Evolutionary conservation across 2,329 filamentous ascomycete genomes (phyloP), one percentile per base, ranked within the genome.

Genomic region (Hypoxylon sp.): DNA sequence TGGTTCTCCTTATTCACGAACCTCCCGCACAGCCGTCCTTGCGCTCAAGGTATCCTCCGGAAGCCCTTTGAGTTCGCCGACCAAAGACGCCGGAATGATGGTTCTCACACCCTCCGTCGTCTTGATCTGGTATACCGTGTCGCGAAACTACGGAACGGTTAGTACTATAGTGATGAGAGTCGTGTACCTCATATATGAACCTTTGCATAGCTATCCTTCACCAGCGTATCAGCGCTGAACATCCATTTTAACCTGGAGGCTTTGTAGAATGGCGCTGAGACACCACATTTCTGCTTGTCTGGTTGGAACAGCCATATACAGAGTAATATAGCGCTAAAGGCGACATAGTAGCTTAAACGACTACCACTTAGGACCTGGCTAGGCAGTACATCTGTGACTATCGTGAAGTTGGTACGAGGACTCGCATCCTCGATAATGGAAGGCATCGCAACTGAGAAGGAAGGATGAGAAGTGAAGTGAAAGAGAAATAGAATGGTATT

Each of bases 51-150:
- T 79, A 48, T 85, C 81, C 59, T 86, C 85, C 0, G 84, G 84
- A 5, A 86, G 71, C 6, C 80, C 80, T 71, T 85, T 86, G 25
- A 86, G 76, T 73, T 86, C 84, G 10, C 79, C 75, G 2, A 86
- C 77, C 8, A 85, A 75, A 17, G 77, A 81, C 10, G 82, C 77
- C 2, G 85, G 85, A 31, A 86, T 79, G 53, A 86, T 76, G 8
- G 85, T 83, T 66, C 86, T 83, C 14, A 81, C 69, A 10, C 85
- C 85, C 71, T 86, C 85, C 1, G 85, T 86, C 3, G 83, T 83
- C 72, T 81, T 84, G 75, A 86, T 84, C 67, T 85, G 83, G 61
- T 86, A 86, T 14, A 84, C 81, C n/a, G 73, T 78, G 69, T 85
- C 83, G 42, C 81, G 80, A 64, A 86, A 86, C 84, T 85, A 59